These are phyloP conservation scores for Populus euphratica DNA, from an alignment of 345 rosid genomes.

Conservation along the genomic window DNA sequence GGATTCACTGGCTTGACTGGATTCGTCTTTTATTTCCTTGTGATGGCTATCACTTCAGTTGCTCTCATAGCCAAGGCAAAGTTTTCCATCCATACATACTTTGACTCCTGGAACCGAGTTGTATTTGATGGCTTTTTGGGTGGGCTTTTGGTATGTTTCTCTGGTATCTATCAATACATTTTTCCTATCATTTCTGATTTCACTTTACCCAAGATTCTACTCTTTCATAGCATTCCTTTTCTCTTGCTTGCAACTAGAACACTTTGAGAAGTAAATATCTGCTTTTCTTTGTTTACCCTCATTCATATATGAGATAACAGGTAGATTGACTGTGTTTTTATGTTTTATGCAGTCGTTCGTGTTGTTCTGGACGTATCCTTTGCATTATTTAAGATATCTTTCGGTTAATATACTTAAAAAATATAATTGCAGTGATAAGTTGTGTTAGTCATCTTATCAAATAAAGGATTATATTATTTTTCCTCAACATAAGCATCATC, in stretches of 20 bases:
- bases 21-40: slow-evolving; percentile 68
- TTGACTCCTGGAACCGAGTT: slow-evolving; percentile 70
- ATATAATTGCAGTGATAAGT: too few relatives aligned
- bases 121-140: slow-evolving; percentile 77
- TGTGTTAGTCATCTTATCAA: background rate
- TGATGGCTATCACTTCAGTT: slow-evolving; percentile 79
- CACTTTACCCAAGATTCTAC: background rate
- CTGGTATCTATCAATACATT: background rate
- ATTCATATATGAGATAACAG: background rate
- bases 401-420: slow-evolving; percentile 3
- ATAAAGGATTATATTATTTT: background rate
- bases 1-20: slow-evolving; percentile 86
- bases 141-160: slow-evolving; percentile 78
- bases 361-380: slow-evolving; percentile 99
- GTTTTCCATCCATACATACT: slow-evolving; percentile 70
- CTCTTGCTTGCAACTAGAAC: background rate
- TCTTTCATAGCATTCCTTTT: background rate
- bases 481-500: background rate
- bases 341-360: slow-evolving; percentile 85
- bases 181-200: background rate
- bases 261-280: background rate
- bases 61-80: slow-evolving; percentile 84
- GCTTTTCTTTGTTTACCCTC: background rate
- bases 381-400: slow-evolving; percentile 12
- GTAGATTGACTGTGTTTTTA: slow-evolving; percentile 13